phyloP scores from a whole-genome alignment of 1,284 basidiomycete genomes.

The Ganoderma leucocontextum region DNA sequence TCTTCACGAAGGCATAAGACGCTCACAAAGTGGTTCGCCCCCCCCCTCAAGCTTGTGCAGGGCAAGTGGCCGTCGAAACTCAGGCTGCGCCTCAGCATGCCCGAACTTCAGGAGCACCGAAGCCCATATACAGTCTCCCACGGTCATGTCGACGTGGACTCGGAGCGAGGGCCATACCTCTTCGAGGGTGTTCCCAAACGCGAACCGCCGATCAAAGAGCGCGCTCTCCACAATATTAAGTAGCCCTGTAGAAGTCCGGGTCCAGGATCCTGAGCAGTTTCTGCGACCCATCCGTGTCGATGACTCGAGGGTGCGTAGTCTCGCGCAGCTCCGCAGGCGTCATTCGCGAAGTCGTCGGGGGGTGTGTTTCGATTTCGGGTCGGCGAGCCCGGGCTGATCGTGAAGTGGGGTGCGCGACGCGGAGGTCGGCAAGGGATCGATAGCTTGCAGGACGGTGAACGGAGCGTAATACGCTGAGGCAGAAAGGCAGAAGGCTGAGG shows the following conservation, averaged over 20 bases:
- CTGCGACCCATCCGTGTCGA: conserved; percentile 28
- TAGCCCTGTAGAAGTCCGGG: conserved; percentile 20
- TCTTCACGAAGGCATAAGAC: conserved; percentile 3
- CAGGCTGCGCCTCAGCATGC: conserved; percentile 10
- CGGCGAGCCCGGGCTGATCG: conserved; percentile 4
- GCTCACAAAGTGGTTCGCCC: conserved; percentile 30
- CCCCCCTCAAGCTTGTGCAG: conserved; percentile 16
- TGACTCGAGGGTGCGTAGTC: conserved; percentile 5
- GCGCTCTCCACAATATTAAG: conserved; percentile 28
- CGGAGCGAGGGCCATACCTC: conserved; percentile 22
- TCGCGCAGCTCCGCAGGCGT: conserved; percentile 23
- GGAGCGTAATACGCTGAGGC: conserved; percentile 29
- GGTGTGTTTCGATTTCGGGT: conserved; percentile 12
- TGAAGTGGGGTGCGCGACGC: conserved; percentile 21
- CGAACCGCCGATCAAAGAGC: conserved; percentile 25
- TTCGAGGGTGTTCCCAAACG: conserved; percentile 12
- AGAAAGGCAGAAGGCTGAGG: conserved; percentile 19
- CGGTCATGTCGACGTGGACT: conserved; percentile 30
- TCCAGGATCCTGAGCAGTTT: conserved; percentile 19
- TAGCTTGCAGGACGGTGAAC: conserved; percentile 21
- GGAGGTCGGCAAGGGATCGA: conserved; percentile 17
- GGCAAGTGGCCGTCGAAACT: conserved; percentile 17
- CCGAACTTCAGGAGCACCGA: conserved; percentile 12
- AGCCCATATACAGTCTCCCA: conserved; percentile 22
- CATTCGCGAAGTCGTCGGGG: conserved; percentile 32